Percentiles rank a stretch among this genome's conserved stretches.
These are phyloP conservation scores for Phytophthora syringae DNA, from an alignment of 352 stramenopile species.

Conservation along the genomic window DNA sequence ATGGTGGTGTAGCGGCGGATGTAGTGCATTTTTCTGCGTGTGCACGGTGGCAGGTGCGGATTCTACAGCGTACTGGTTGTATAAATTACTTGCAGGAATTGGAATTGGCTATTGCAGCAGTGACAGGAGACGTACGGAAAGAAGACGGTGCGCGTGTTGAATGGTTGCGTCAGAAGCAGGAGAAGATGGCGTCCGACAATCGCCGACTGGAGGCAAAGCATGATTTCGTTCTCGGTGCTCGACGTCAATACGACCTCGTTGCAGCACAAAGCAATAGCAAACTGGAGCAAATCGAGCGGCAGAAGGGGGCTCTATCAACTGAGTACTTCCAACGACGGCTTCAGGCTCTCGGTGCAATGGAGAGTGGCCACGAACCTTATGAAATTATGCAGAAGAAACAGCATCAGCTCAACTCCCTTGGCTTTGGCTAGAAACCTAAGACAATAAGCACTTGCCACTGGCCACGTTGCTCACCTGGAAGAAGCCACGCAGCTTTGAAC, in stretches of 20 bases:
- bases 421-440: conserved; percentile 13
- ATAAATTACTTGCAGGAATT: conserved; percentile 30
- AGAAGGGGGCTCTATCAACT: conserved; percentile 47
- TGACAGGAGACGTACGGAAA: conserved; percentile 23
- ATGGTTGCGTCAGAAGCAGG: conserved; percentile 53
- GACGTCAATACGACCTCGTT: conserved; percentile 54
- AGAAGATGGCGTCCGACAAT: conserved; percentile 36
- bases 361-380: conserved; percentile 17
- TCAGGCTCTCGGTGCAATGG: conserved; percentile 13
- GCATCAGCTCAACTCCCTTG: conserved; percentile 27
- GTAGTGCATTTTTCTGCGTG: conserved; percentile 14
- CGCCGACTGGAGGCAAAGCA: conserved; percentile 32
- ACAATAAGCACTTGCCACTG: no score
- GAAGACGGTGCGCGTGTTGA: conserved; percentile 41
- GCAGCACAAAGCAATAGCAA: conserved; percentile 54
- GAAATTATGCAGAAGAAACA: conserved; percentile 31
- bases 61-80: conserved; percentile 42
- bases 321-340: conserved; percentile 59
- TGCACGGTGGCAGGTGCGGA: conserved; percentile 59
- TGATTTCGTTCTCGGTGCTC: conserved; percentile 41
- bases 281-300: conserved; percentile 57
- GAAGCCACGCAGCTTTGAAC: no score
- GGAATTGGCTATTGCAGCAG: conserved; percentile 26
- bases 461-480: no score
- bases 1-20: not conserved